phyloP scores from a whole-genome alignment of 108 stramenopile species.

The Pinguiococcus pyrenoidosus region DNA sequence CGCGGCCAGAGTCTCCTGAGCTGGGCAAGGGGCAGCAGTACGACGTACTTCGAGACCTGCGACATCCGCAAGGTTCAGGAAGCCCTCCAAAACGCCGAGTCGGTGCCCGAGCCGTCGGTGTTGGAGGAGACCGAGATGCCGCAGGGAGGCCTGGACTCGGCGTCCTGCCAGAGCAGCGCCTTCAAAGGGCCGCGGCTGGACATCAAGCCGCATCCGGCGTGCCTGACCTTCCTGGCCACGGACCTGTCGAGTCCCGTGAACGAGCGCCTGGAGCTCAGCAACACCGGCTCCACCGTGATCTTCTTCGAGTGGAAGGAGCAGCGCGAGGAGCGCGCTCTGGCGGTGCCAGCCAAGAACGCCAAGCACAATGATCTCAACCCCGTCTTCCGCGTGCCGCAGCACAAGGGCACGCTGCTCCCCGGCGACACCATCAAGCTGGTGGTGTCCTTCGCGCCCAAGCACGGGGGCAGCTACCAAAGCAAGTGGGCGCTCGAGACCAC shows the following conservation, averaged over 20 bases:
- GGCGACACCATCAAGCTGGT: slow-evolving; percentile 7
- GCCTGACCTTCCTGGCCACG: too few species aligned
- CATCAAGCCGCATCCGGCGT: neutral
- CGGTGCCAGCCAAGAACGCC: neutral
- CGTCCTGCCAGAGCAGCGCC: neutral
- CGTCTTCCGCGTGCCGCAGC: neutral
- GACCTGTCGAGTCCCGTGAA: too few species aligned
- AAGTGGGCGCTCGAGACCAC: too few species aligned
- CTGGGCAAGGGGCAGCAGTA: slow-evolving; percentile 11
- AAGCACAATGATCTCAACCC: neutral
- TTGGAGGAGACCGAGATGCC: neutral
- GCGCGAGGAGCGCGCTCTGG: too few species aligned
- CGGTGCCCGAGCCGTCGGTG: too few species aligned
- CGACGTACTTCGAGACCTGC: slow-evolving; percentile 1
- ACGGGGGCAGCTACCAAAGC: too few species aligned
- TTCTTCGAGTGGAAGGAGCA: slow-evolving; percentile 13
- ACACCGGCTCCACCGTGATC: slow-evolving; percentile 16
- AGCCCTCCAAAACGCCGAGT: too few species aligned
- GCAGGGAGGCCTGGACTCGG: neutral
- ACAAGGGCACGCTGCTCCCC: slow-evolving; percentile 8
- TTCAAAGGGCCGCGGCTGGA: slow-evolving; percentile 1
- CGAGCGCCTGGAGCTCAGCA: slow-evolving; percentile 1
- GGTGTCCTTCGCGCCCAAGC: too few species aligned
- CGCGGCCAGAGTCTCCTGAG: slow-evolving; percentile 9
- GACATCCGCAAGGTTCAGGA: neutral